Conservation (phyloP, 2,329 filamentous ascomycete species). For the Catunica adiposa region DNA sequence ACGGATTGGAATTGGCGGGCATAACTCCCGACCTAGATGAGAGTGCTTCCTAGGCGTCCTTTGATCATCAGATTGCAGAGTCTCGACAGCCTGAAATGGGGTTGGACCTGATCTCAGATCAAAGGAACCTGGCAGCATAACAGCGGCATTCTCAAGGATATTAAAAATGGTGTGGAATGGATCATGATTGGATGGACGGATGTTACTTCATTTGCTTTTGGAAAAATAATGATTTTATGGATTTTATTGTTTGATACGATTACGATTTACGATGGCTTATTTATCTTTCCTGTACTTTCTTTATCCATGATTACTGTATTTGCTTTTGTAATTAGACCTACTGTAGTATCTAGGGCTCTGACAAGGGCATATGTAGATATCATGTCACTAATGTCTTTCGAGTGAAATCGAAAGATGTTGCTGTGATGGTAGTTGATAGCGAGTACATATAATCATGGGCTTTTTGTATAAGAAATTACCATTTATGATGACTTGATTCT, state of each 20-base stretch:
- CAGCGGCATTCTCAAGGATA: background rate
- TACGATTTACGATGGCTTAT: slow-evolving; percentile 3
- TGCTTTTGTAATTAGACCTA: background rate
- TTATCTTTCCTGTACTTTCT: background rate
- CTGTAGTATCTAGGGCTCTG: background rate
- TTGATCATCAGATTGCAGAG: background rate
- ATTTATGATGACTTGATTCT: no score
- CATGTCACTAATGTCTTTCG: background rate
- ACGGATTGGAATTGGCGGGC: background rate
- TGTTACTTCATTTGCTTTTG: background rate
- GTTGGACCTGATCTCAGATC: background rate
- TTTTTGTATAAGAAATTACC: no score
- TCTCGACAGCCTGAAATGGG: background rate
- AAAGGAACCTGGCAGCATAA: background rate
- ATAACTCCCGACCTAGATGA: background rate
- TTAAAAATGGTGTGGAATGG: background rate
- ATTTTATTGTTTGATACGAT: slow-evolving; percentile 7
- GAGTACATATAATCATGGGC: no score
- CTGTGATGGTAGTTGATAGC: background rate
- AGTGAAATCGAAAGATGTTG: background rate
- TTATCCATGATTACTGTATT: slow-evolving; percentile 1
- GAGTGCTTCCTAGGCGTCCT: background rate
- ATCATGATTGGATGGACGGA: background rate
- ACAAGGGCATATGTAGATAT: background rate
- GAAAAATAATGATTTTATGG: background rate